Base-by-base conservation (phyloP, 306 rosid species). In the Pyrus pyrifolia region DNA sequence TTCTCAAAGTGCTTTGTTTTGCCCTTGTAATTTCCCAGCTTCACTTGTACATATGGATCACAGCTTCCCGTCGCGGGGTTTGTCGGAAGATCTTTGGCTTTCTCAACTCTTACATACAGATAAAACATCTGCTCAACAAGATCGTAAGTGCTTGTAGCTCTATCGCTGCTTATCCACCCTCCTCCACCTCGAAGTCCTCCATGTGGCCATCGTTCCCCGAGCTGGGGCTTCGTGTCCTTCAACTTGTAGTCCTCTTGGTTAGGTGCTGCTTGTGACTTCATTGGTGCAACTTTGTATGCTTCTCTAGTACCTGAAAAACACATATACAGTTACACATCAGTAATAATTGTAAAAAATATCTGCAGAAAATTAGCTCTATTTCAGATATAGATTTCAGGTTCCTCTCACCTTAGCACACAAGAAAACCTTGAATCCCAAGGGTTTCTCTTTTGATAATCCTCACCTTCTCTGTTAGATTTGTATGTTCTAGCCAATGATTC, bases 131-230 rank as follows among this genome's bases (percentile, higher is more conserved):
- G 96, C 31, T 93, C 94, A 10, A 93, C 97, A 0, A 93, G 92
- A 58, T 93, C 97, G 10, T 90, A 90, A 4, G 97, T 92, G 85
- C 97, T 90, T 0, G 96, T 88, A 5, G 91, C 92, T 74, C 96
- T 82, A n/a, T 92, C 96, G 11, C 82, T 85, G 78, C 84, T 90
- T 13, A 92, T 79, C 96, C 97, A 92, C 44, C 96, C 93, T 2
- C 83, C 86, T 9, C 97, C 92, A 1, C 97, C 91, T 0, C 91
- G 89, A 68, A 88, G 72, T 52, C 97, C 97, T 61, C 96, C 93
- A 44, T 92, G 91, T 4, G 97, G 96, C 97, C 97, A 90, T n/a
- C 88, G 73, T 72, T 92, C 97, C 52, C 96, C 97, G 0, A 92
- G 93, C 75, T 77, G 83, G 10, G 96, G 97, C 30, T 92, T 90